phyloP scores from a whole-genome alignment of 2,329 filamentous ascomycete species.

The Aspergillus melleus region DNA sequence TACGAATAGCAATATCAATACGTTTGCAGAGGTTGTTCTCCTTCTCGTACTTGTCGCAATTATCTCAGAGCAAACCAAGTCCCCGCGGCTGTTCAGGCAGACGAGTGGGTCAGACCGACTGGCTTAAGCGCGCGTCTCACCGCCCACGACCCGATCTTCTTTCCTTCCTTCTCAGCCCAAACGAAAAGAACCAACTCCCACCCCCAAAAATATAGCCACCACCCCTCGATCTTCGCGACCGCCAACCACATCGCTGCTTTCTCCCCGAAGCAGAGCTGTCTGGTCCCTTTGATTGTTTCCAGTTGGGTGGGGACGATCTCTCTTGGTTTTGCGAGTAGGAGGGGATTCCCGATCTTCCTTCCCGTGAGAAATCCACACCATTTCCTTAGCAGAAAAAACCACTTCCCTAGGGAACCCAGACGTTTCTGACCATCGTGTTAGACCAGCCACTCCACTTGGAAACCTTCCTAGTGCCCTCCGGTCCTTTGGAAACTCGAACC shows the following conservation, averaged over 20 bases:
- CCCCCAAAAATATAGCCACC: conserved; percentile 6
- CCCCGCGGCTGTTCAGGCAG: conserved; percentile 19
- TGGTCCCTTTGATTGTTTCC: neutral
- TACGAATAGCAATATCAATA: neutral
- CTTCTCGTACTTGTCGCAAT: no score
- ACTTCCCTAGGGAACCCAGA: conserved; percentile 12
- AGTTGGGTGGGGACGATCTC: neutral
- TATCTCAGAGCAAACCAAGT: neutral
- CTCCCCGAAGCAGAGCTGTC: neutral
- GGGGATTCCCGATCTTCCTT: conserved; percentile 5
- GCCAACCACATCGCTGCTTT: neutral
- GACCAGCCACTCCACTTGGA: conserved; percentile 11
- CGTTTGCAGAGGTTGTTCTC: no score
- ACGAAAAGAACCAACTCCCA: conserved; percentile 4
- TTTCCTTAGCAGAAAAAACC: conserved; percentile 5
- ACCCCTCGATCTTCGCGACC: conserved; percentile 3
- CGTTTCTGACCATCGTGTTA: conserved; percentile 27
- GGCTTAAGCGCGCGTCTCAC: conserved; percentile 18
- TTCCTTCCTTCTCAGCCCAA: conserved; percentile 24
- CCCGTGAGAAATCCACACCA: neutral
- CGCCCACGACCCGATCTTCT: conserved; percentile 15
- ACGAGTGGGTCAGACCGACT: conserved; percentile 9
- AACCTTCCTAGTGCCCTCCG: neutral
- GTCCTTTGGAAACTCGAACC: neutral
- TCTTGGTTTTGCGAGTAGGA: conserved; percentile 5